Evolutionary conservation across 208 protist genomes (phyloP), one percentile per base, ranked within the genome.

Genomic region (Balamuthia mandrillaris): DNA sequence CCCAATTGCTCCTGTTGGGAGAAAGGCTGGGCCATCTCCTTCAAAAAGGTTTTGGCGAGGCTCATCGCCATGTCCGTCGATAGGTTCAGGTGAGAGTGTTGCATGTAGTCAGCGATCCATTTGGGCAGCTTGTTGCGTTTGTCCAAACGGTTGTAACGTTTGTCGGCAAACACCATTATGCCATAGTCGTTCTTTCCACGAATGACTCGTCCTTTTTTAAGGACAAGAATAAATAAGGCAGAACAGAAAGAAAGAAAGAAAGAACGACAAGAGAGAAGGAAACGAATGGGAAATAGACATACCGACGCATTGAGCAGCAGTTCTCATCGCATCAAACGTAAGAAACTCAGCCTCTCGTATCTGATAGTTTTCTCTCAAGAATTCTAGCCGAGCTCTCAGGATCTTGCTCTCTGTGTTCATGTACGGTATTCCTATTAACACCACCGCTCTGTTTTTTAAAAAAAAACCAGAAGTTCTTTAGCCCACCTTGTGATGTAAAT

Each of bases 141-240:
- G 89, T 99, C 97, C 31, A 92, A 91, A 35, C 96, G 91, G 31
- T 95, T 92, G 89, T 98, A 99, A 33, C 98, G 91, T 78, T 92
- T 44, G 35, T 49, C 44, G 14, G 29, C 66, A 21, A 63, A 83
- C n/a, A 99, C 92, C 97, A 99, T 99, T 84, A 99, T 95, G 16
- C 98, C 98, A 88, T 99, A 99, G 91, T 99, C 98, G 3, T 95
- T 97, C 86, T 99, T 99, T 88, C 97, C 97, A 77, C 98, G 94
- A 49, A 99, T 95, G 60, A 99, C 97, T 60, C 98, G 94, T 0
- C 98, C n/a, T n/a, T n/a, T n/a, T n/a, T n/a, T n/a, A n/a, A n/a
- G n/a, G n/a, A n/a, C n/a, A n/a, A n/a, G n/a, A n/a, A n/a, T n/a
- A n/a, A n/a, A n/a, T n/a, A n/a, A n/a, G n/a, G n/a, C n/a, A n/a